Evolutionary conservation across 2,329 filamentous ascomycete species (phyloP), one percentile per base, ranked within the genome.

Genomic region (Ceratocystiopsis minuta): DNA sequence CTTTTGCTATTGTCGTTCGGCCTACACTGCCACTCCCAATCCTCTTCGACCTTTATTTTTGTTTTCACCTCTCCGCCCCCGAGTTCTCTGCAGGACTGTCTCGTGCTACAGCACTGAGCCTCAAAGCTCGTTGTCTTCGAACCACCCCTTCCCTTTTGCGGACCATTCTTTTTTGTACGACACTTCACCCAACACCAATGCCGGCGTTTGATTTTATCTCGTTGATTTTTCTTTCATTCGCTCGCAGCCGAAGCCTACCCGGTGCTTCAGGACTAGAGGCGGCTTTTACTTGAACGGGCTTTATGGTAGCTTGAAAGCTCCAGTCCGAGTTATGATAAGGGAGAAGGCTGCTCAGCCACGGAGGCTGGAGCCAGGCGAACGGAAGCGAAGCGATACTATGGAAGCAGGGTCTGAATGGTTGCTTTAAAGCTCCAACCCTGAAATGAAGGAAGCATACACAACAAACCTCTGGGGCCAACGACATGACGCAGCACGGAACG

Each of bases 261-360:
- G 17, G 31, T 20, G 42, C 34, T 13, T 13, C 52, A 50, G 48
- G 53, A 46, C 46, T 45, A 49, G 50, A 38, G 45, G 37, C 43
- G 45, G 45, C 9, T 28, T 44, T 48, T 38, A n/a, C 16, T 44
- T 45, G 41, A 52, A 51, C 54, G 66, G 66, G 68, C 57, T 65
- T 60, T 64, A 64, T 72, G 70, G 68, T 73, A 67, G 70, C 70
- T 74, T 74, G 61, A 74, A 72, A 73, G 70, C 69, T 72, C 70
- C 70, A 72, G 68, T 67, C 68, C 67, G 33, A 34, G n/a, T 51
- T 31, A 20, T n/a, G 47, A 55, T 55, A 52, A 36, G 34, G 40
- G 35, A 16, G 42, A 43, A 24, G 36, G 39, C 40, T 35, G 39
- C 49, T 18, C 33, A 32, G 15, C 28, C 53, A 45, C 44, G 47